Percentiles rank a stretch among this genome's conserved stretches.
phyloP scores from a whole-genome alignment of 768 basidiomycete genomes.

The Suillus bovinus region DNA sequence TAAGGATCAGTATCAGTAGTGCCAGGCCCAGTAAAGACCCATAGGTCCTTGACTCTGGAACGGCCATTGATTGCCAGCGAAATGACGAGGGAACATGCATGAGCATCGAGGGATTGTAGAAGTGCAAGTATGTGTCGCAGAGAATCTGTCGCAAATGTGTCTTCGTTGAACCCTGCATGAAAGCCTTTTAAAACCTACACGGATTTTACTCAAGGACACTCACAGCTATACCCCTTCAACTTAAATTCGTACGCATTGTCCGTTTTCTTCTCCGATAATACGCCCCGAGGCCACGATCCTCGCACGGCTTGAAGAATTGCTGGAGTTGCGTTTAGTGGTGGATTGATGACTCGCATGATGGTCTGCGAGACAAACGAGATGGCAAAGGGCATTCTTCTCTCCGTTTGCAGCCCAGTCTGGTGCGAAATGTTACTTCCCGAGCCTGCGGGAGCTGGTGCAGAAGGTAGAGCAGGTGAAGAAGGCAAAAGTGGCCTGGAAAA shows the following conservation, averaged over 20 bases:
- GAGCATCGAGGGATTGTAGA: constrained; percentile 63
- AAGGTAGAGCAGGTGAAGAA: constrained; percentile 37
- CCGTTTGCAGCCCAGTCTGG: constrained; percentile 30
- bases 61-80: constrained; percentile 73
- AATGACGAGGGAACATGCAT: constrained; percentile 66
- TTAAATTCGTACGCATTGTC: constrained; percentile 78
- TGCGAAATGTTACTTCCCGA: constrained; percentile 41
- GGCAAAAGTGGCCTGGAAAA: constrained; percentile 55
- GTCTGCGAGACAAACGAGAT: constrained; percentile 72
- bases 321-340: constrained; percentile 75
- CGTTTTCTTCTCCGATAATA: constrained; percentile 75
- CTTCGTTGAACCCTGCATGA: constrained; percentile 71
- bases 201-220: constrained; percentile 25
- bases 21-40: constrained; percentile 70
- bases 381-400: constrained; percentile 58
- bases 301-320: constrained; percentile 81
- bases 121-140: constrained; percentile 69
- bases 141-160: constrained; percentile 74
- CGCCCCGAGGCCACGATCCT: constrained; percentile 77
- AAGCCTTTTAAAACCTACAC: constrained; percentile 19
- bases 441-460: constrained; percentile 40
- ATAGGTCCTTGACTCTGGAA: constrained; percentile 74
- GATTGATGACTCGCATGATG: constrained; percentile 69
- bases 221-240: constrained; percentile 79
- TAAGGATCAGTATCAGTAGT: constrained; percentile 30